These are phyloP conservation scores for Kwoniella mangroviensis DNA, from an alignment of 768 basidiomycete genomes.

Conservation along the genomic window DNA sequence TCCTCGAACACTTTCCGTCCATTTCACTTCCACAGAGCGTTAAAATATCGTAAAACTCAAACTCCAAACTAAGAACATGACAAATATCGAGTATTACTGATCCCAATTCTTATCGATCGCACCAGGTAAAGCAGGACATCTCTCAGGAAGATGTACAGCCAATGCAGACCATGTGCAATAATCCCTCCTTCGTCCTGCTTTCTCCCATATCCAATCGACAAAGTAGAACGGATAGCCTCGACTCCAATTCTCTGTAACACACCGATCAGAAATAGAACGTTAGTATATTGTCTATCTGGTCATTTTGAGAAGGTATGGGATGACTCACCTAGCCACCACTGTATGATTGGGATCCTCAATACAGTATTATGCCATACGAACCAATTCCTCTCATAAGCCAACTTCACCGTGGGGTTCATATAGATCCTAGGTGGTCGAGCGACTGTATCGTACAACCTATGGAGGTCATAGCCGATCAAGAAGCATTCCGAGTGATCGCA, in stretches of 20 bases:
- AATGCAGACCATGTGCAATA: constrained; percentile 40
- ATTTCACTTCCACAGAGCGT: not conserved
- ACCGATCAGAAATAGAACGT: not conserved
- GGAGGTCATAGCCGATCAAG: constrained; percentile 35
- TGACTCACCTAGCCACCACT: constrained; percentile 37
- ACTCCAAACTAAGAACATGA: not conserved
- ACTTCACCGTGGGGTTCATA: constrained; percentile 37
- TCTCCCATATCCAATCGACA: constrained; percentile 42
- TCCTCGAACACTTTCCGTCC: no score
- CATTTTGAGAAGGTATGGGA: not conserved
- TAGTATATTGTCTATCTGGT: not conserved
- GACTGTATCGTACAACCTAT: constrained; percentile 26
- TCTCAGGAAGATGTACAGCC: constrained; percentile 18
- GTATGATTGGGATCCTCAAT: constrained; percentile 26
- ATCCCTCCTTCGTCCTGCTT: constrained; percentile 28
- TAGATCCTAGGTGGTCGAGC: constrained; percentile 29
- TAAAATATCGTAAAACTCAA: not conserved
- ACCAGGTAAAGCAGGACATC: constrained; percentile 36
- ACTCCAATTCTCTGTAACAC: constrained; percentile 28
- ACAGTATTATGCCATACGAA: constrained; percentile 36
- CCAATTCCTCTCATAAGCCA: constrained; percentile 39
- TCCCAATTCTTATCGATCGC: constrained; percentile 25
- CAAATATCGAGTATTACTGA: constrained; percentile 1
- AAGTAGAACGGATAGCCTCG: constrained; percentile 28
- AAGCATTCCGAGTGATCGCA: constrained; percentile 41